These are phyloP conservation scores for Xylaria cubensis DNA, from an alignment of 495 filamentous ascomycete genomes.

Conservation along the genomic window DNA sequence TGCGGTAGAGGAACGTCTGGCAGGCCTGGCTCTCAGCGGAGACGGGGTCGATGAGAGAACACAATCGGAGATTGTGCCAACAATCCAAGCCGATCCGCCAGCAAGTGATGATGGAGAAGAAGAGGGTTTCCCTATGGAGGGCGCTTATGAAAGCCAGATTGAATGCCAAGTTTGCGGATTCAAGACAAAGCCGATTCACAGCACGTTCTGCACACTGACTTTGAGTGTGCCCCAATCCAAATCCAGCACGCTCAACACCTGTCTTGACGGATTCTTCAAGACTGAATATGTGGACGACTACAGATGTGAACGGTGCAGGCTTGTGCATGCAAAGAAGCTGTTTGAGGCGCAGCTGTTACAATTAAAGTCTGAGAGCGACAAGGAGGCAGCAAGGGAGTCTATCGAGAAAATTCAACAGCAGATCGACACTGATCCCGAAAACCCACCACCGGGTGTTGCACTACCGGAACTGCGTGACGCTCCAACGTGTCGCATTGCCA, in stretches of 20 bases:
- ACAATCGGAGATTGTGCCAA: conserved; percentile 31
- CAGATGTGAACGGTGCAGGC: conserved; percentile 87
- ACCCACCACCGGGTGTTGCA: conserved; percentile 69
- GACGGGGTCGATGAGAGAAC: conserved; percentile 15
- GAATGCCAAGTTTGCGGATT: conserved; percentile 90
- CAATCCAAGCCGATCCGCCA: conserved; percentile 26
- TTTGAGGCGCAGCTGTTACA: conserved; percentile 47
- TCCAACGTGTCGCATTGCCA: conserved; percentile 82
- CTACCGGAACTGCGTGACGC: conserved; percentile 76
- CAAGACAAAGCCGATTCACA: conserved; percentile 80
- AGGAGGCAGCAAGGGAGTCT: conserved; percentile 53
- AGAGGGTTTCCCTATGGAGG: conserved; percentile 85
- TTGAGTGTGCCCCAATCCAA: conserved; percentile 82
- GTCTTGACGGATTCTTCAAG: conserved; percentile 93
- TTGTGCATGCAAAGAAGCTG: conserved; percentile 69
- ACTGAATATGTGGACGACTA: conserved; percentile 97
- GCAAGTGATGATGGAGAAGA: conserved; percentile 50
- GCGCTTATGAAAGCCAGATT: conserved; percentile 86
- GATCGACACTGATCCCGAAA: conserved; percentile 78
- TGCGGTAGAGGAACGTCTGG: conserved; percentile 33
- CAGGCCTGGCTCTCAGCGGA: conserved; percentile 28
- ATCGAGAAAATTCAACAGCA: conserved; percentile 63
- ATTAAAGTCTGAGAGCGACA: conserved; percentile 54
- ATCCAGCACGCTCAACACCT: conserved; percentile 60
- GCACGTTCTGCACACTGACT: conserved; percentile 89